phyloP scores from a whole-genome alignment of 768 basidiomycete species.

The Lentinula sp. region DNA sequence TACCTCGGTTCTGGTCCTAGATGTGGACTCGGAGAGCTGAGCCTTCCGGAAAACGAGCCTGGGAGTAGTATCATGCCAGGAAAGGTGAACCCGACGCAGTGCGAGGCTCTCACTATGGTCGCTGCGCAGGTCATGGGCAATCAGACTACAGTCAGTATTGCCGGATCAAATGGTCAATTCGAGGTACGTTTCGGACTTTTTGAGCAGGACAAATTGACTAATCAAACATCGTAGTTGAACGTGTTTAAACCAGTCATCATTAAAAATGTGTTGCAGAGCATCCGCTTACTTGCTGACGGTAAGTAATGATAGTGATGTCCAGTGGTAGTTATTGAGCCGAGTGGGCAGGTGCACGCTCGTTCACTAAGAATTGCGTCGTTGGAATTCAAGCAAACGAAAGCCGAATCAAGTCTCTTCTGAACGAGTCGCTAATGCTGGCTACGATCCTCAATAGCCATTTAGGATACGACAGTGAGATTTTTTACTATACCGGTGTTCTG shows the following conservation, averaged over 20 bases:
- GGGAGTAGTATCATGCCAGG: conserved; percentile 99
- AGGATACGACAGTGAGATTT: conserved; percentile 89
- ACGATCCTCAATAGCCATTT: conserved; percentile 94
- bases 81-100: conserved; percentile 99
- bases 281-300: conserved; percentile 91
- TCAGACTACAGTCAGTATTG: conserved; percentile 87
- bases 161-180: conserved; percentile 94
- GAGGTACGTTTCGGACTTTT: conserved; percentile 50
- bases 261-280: conserved; percentile 95
- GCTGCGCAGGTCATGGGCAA: conserved; percentile 99
- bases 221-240: conserved; percentile 57
- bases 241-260: conserved; percentile 99
- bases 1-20: conserved; percentile 97
- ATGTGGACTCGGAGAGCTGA: conserved; percentile 93
- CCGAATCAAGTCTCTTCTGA: conserved; percentile 80
- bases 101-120: conserved; percentile 98
- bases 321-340: background rate
- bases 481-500: too few species aligned
- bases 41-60: conserved; percentile 96
- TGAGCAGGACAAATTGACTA: background rate
- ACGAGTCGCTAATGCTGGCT: conserved; percentile 97
- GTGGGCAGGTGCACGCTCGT: conserved; percentile 75
- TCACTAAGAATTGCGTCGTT: conserved; percentile 95
- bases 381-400: conserved; percentile 97
- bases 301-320: conserved; percentile 11